Evolutionary conservation across 2,329 filamentous ascomycete genomes (phyloP), one percentile per base, ranked within the genome.

Genomic region (Xylaria sp.): DNA sequence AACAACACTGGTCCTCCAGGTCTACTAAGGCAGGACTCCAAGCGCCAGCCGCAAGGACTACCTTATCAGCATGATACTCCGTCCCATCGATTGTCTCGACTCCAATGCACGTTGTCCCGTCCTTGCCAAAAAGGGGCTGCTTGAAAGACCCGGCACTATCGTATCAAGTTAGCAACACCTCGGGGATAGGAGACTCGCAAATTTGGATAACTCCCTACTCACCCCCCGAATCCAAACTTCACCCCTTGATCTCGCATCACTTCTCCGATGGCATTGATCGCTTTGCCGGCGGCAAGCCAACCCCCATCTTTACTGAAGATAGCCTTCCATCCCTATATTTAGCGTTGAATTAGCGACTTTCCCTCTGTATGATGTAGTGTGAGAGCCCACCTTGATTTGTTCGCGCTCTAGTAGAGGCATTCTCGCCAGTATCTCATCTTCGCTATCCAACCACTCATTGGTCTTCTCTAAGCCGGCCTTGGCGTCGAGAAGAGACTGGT

Each of bases 231-330:
- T 1, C 70, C 70, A 56, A 78, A 76, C 2, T 70, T 70, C 7
- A 78, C 75, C 0, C 75, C 74, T 39, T 71, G 62, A 1, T 66
- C 59, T 48, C 66, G 66, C 11, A 76, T 62, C 13, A 70, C 67
- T 22, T 71, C 63, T 9, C 76, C 76, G 17, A 79, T 75, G 1
- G 76, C 74, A 48, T 77, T 72, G 63, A 78, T 77, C 17, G 76
- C 76, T 60, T 78, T 76, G 5, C 71, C 74, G 18, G 76, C 76
- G 19, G 76, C 76, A 16, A 78, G 66, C 76, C 76, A 79, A 42
- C 76, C 76, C 20, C 76, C 76, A 48, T 78, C 74, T 3, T 63
- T 46, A 50, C 71, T 74, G 46, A 66, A 76, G 17, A 78, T 65
- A 7, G 71, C 76, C 62, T 78, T 78, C 76, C 76, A 79, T 2